phyloP scores from a whole-genome alignment of 192 early-diverging fungal genomes.

The Coemansia sp. region DNA sequence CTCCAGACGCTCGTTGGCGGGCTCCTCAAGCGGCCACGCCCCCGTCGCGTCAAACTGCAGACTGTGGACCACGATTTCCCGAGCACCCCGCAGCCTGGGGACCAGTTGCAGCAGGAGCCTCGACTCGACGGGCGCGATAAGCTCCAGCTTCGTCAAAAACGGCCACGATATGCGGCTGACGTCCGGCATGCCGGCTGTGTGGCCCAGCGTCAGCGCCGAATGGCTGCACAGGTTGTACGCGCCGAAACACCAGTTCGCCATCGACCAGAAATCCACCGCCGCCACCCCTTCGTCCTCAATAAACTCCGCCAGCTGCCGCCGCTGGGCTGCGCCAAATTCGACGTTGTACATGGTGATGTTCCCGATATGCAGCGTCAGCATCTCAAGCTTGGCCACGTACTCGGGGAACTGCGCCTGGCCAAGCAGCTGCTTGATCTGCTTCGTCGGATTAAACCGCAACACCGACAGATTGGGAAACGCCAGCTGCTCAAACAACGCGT shows the following conservation, averaged over 20 bases:
- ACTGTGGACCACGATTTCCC: constrained; percentile 4
- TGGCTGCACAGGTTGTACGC: neutral
- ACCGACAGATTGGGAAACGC: constrained; percentile 2
- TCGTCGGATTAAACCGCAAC: neutral
- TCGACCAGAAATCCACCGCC: constrained; percentile 4
- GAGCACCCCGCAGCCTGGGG: neutral
- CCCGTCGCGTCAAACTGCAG: neutral
- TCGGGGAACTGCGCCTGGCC: neutral
- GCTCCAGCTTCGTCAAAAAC: neutral
- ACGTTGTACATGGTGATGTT: neutral
- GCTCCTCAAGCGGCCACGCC: neutral
- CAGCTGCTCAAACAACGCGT: neutral
- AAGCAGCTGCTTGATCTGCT: neutral
- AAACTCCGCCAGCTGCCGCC: neutral
- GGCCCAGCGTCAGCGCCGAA: neutral
- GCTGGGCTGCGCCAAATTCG: neutral
- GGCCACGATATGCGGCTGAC: neutral
- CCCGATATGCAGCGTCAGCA: neutral
- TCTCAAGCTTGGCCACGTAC: constrained; percentile 1
- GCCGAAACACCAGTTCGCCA: constrained; percentile 7
- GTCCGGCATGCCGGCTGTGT: neutral
- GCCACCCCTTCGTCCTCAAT: neutral
- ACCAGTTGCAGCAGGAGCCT: neutral
- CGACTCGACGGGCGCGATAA: neutral
- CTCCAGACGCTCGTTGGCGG: neutral